phyloP scores from a whole-genome alignment of 495 filamentous ascomycete species.

The Aspergillus campestris region DNA sequence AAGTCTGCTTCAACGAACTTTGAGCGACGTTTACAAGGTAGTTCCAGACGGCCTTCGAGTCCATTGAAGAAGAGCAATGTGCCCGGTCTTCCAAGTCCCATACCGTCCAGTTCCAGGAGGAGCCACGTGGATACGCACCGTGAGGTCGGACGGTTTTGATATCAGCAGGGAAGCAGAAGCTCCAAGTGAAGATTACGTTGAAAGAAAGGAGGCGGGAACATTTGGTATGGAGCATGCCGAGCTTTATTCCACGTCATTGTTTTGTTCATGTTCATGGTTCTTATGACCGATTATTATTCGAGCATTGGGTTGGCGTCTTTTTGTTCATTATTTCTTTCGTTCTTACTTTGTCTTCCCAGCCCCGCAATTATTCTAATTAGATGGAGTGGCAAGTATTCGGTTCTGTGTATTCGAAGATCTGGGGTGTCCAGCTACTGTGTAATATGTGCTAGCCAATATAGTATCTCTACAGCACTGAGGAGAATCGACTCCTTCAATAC shows the following conservation, averaged over 20 bases:
- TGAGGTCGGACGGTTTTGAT: slow-evolving; percentile 33
- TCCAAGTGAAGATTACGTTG: not conserved
- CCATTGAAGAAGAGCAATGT: slow-evolving; percentile 36
- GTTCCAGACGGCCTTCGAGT: slow-evolving; percentile 20
- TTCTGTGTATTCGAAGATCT: not conserved
- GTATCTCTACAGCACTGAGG: not conserved
- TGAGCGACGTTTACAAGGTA: slow-evolving; percentile 28
- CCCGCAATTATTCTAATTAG: no score
- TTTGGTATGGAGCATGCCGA: not conserved
- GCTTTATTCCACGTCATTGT: not conserved
- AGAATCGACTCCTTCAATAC: no score
- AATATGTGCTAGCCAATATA: not conserved
- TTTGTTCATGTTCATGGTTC: not conserved
- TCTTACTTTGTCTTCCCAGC: not conserved
- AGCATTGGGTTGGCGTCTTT: slow-evolving; percentile 12
- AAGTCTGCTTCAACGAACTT: slow-evolving; percentile 48
- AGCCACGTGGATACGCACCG: slow-evolving; percentile 21
- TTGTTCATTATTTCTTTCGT: not conserved
- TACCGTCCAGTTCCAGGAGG: slow-evolving; percentile 21
- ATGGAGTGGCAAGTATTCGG: no score
- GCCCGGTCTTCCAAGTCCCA: slow-evolving; percentile 22
- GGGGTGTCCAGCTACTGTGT: slow-evolving; percentile 7
- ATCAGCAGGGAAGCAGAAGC: slow-evolving; percentile 4
- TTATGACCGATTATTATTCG: slow-evolving; percentile 2
- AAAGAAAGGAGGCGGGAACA: not conserved